Base-by-base conservation (phyloP, 768 basidiomycete genomes). In the Rhodotorula graminis region DNA sequence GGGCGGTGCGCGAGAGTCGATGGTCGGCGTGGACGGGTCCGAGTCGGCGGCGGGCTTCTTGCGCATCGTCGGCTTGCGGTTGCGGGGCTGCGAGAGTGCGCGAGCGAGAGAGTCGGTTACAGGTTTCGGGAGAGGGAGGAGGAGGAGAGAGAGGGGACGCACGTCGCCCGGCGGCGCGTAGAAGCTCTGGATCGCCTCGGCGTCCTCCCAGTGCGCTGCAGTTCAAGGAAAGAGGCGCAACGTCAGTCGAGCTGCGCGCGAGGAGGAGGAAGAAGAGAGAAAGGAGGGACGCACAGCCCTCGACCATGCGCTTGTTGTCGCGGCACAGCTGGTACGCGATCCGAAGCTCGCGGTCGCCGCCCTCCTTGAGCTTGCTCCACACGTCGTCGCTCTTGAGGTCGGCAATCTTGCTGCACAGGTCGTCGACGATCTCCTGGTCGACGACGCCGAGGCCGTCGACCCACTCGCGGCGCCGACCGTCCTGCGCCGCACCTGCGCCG, bases 301-400 rank as follows among this genome's bases (percentile, higher is more conserved):
- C 87, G 12, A 92, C 88, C 65, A 90, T 85, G 52, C 93, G 83
- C 76, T 88, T 84, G 83, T 93, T 93, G 79, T 99, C 95, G 68
- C 92, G 84, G 58, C 96, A 84, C 9, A 99, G 84, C 87, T 93
- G 88, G 81, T 98, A 99, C 0, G 95, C 93, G 14, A 99, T 93
- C 82, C 96, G 94, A 80, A 98, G 89, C 65, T 92, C 89, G 80
- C 97, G 96, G 52, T 93, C 91, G 71, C 89, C 88, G 0, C 91
- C 68, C 42, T 70, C 73, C 74, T 94, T 92, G 64, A 93, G 89
- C 76, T 88, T 83, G 71, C 89, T 88, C 91, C 91, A 92, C 8
- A 98, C 87, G 73, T 93, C 92, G 4, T 92, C 89, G 81, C 88
- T 87, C 70, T 86, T 86, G 19, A 93, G 88, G 1, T 87, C 89